Evolutionary conservation across 495 filamentous ascomycete species (phyloP), one percentile per base, ranked within the genome.

Genomic region (Penicillium lagena): DNA sequence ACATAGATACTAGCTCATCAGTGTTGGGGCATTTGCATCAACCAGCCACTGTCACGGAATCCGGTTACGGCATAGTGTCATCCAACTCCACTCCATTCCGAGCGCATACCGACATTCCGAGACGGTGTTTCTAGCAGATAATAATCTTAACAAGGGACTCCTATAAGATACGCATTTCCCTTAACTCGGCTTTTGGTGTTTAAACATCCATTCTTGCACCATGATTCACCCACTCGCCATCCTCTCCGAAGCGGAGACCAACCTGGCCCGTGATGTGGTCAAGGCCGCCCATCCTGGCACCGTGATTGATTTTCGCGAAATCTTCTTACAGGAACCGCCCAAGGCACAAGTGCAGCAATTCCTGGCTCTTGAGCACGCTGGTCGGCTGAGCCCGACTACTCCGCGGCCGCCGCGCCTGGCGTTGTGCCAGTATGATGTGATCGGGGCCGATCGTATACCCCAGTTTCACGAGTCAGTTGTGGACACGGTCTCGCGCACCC

Each of bases 351-450:
- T 79, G 7, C 59, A 64, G 28, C 57, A 64, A 9, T 79, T 71
- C 37, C 67, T 79, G 4, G 68, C 70, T 1, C 48, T 75, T 8
- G 75, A 79, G 49, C 72, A 77, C 50, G 58, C 70, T 4, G 73
- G 72, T 9, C 62, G 61, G 4, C 49, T 75, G 39, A 72, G 64
- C 32, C 66, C 72, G 31, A 70, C 64, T 0, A 70, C 68, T 0
- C 70, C 68, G 10, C 62, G 70, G 0, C 83, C 82, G 7, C 67
- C 74, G 6, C 75, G 83, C 38, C 59, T 80, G 33, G 82, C 83
- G n/a, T 68, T 74, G 37, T 73, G 81, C 14, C 67, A 83, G 42
- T 86, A 86, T 61, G 84, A 88, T 63, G 72, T 80, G 37, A 75
- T 86, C 47, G 72, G 71, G 7, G 46, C 61, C 28, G 78, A 83